Percentiles rank a stretch among this genome's conserved stretches.
Evolutionary conservation across 139 green algal genomes (phyloP).

Genomic region (Helicosporidium sp.): DNA sequence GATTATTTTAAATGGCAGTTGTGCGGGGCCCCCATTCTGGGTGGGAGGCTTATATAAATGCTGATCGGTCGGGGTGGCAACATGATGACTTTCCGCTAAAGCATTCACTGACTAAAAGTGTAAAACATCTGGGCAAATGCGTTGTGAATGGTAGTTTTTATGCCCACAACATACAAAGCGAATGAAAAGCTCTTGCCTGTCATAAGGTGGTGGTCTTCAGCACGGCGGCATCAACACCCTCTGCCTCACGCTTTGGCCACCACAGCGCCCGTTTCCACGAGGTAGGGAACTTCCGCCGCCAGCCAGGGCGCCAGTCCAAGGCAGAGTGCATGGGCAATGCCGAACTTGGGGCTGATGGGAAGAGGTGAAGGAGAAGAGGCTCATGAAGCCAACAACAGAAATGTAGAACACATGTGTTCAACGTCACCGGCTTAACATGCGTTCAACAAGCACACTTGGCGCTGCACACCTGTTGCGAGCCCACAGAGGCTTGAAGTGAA

Average conservation of each 20-base stretch:
- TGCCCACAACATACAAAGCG: not conserved
- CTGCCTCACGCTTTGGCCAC: constrained; percentile 30
- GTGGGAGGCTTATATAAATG: too few relatives aligned
- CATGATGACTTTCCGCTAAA: too few relatives aligned
- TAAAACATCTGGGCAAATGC: not conserved
- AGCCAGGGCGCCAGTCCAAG: constrained; percentile 85
- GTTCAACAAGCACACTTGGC: not conserved
- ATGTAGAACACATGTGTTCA: not conserved
- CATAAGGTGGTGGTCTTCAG: not conserved
- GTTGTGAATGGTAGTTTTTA: not conserved
- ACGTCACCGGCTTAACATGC: not conserved
- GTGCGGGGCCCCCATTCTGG: too few relatives aligned
- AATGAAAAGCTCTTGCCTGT: not conserved
- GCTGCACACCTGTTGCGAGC: constrained; percentile 53
- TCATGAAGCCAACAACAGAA: not conserved
- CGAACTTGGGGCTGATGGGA: constrained; percentile 65
- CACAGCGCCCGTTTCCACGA: constrained; percentile 67
- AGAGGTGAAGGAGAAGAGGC: not conserved
- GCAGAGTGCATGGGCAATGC: constrained; percentile 82
- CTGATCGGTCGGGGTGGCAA: too few relatives aligned
- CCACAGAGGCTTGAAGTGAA: constrained; percentile 96
- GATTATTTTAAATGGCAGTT: too few relatives aligned
- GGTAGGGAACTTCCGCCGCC: constrained; percentile 77
- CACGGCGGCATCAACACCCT: constrained; percentile 1
- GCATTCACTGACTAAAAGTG: too few relatives aligned